phyloP scores from a whole-genome alignment of 257 asterid species.

The Capsicum rhomboideum region DNA sequence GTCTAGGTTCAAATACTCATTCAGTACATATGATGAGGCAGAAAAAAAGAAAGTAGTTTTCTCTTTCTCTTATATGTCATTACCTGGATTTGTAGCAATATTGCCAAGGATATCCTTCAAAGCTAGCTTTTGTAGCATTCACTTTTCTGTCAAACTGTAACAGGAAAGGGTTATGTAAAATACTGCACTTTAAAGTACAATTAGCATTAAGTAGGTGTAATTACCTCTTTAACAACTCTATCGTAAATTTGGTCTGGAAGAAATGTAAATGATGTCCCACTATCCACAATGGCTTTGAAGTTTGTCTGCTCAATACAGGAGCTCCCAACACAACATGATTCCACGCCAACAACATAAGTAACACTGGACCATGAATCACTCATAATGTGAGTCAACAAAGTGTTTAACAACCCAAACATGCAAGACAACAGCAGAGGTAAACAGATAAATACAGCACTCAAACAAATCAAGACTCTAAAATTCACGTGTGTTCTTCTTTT shows the following conservation, averaged over 20 bases:
- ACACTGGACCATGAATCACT: conserved; percentile 28
- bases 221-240: conserved; percentile 59
- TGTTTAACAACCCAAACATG: not conserved
- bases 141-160: conserved; percentile 59
- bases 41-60: conserved; percentile 1
- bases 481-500: not conserved
- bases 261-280: conserved; percentile 77
- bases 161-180: conserved; percentile 2
- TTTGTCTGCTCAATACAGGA: conserved; percentile 48
- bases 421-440: not conserved
- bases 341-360: conserved; percentile 67
- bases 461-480: not conserved
- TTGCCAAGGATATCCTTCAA: conserved; percentile 76
- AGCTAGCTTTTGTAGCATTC: conserved; percentile 53
- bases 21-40: conserved; percentile 2
- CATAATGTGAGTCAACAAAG: not conserved
- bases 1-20: conserved; percentile 21
- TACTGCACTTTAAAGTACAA: not conserved
- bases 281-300: conserved; percentile 59
- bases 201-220: not conserved
- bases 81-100: conserved; percentile 85
- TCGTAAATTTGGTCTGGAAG: conserved; percentile 51
- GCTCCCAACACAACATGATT: conserved; percentile 50
- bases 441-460: not conserved
- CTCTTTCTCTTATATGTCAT: conserved; percentile 1